Base-by-base conservation (phyloP, 2,329 filamentous ascomycete species). In the Exophiala spinifera region DNA sequence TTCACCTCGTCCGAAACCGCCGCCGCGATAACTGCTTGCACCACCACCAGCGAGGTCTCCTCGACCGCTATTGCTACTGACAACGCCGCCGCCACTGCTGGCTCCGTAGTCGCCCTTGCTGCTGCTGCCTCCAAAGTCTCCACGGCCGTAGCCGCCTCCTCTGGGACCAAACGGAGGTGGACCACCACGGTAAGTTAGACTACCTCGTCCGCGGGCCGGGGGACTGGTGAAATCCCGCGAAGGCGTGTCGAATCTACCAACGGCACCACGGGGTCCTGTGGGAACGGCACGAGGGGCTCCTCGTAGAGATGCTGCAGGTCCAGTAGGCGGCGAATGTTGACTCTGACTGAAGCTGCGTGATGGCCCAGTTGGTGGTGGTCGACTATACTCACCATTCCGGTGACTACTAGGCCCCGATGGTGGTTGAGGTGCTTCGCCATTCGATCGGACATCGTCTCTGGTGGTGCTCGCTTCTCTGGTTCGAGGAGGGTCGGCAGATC, bases 251-350 rank as follows among this genome's bases (percentile, higher is more conserved):
- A 63, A 62, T 28, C 57, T 67, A 19, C 68, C 66, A 49, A 62
- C 66, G 36, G 66, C 69, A 43, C 74, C 74, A 33, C 74, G 74
- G 42, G 76, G 76, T 13, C 74, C 69, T 8, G 74, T 76, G n/a
- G 76, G 76, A 20, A 74, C 75, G 71, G 11, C 76, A 61, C n/a
- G 76, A 39, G 28, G 28, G 28, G 28, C 28, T 31, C 28, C 28
- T 6, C 28, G 28, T 31, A 31, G 28, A 31, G 28, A 31, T 49
- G 69, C 66, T 15, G 73, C 71, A 23, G 72, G 70, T 6, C 72
- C 73, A 10, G 69, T 66, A 31, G 72, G 70, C 14, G 70, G 69
- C 7, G 67, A 64, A 37, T 59, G 57, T 25, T 63, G 61, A 21
- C 57, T 46, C 1, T 60, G 56, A 31, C 62, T 65, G 55, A 65